Evolutionary conservation across 2,329 filamentous ascomycete species (phyloP).

Genomic region (Colletotrichum sp.): DNA sequence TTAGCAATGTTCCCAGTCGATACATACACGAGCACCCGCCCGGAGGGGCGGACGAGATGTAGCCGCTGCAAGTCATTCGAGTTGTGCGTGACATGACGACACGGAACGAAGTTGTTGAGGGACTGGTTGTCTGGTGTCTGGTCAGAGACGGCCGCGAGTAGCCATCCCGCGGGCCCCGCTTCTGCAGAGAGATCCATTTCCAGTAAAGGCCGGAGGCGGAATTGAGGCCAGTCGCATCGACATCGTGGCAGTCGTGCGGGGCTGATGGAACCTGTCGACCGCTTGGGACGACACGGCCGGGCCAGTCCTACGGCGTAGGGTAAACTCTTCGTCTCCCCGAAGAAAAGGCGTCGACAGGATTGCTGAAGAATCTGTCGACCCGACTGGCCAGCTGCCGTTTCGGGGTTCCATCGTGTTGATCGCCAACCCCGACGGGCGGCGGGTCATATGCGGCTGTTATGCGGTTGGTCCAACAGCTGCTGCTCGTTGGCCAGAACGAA

Average conservation of each 20-base stretch:
- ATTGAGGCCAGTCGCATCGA: conserved; percentile 13
- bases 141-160: background rate
- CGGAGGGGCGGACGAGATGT: conserved; percentile 1
- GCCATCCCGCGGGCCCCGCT: conserved; percentile 1
- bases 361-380: conserved; percentile 10
- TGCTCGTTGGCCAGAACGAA: conserved; percentile 3
- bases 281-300: background rate
- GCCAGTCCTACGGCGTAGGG: background rate
- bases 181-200: conserved; percentile 12
- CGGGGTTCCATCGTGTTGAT: conserved; percentile 5
- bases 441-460: conserved; percentile 18
- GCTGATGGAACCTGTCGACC: background rate
- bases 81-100: conserved; percentile 13
- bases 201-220: conserved; percentile 10
- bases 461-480: conserved; percentile 6
- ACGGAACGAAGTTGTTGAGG: background rate
- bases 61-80: conserved; percentile 21
- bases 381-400: conserved; percentile 11
- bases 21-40: conserved; percentile 1
- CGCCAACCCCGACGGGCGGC: background rate
- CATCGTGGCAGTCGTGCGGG: conserved; percentile 6
- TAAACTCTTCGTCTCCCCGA: background rate
- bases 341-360: background rate
- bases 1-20: background rate
- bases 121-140: background rate